phyloP scores from a whole-genome alignment of 2,329 filamentous ascomycete species.

The Colletotrichum salicis region DNA sequence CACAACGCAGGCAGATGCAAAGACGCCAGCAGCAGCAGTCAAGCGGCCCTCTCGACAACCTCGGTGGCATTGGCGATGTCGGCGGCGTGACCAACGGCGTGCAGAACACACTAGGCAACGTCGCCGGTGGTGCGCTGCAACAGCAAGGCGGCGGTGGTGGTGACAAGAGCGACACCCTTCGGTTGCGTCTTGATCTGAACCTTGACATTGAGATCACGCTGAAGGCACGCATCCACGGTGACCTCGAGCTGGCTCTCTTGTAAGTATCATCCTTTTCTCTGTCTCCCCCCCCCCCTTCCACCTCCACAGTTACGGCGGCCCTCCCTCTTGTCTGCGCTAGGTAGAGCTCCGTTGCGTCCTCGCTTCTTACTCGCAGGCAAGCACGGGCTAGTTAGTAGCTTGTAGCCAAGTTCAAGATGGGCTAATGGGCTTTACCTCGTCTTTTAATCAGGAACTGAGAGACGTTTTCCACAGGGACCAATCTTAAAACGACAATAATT shows the following conservation, averaged over 20 bases:
- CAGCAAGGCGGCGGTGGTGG: constrained; percentile 45
- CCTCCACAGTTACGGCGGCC: constrained; percentile 1
- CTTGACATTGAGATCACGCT: constrained; percentile 86
- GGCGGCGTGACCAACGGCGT: constrained; percentile 50
- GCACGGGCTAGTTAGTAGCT: constrained; percentile 37
- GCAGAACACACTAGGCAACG: constrained; percentile 53
- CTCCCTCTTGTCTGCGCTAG: not conserved
- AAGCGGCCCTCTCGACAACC: constrained; percentile 37
- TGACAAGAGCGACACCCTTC: constrained; percentile 73
- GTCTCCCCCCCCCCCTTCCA: constrained; percentile 25
- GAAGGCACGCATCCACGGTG: constrained; percentile 87
- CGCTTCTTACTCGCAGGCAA: constrained; percentile 36
- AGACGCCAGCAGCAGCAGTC: constrained; percentile 33
- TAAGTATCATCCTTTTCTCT: constrained; percentile 48
- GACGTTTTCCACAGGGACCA: constrained; percentile 36
- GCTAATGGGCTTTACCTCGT: constrained; percentile 38
- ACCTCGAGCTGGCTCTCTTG: constrained; percentile 78
- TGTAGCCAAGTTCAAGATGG: constrained; percentile 35
- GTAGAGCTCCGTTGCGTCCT: constrained; percentile 28
- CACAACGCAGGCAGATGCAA: constrained; percentile 40
- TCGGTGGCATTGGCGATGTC: constrained; percentile 42
- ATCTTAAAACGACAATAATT: constrained; percentile 27
- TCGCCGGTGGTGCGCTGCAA: constrained; percentile 51
- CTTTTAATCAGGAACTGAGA: constrained; percentile 38
- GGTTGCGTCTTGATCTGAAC: constrained; percentile 81